Evolutionary conservation across 2,329 filamentous ascomycete genomes (phyloP).

Genomic region (Epicoccum nigrum): DNA sequence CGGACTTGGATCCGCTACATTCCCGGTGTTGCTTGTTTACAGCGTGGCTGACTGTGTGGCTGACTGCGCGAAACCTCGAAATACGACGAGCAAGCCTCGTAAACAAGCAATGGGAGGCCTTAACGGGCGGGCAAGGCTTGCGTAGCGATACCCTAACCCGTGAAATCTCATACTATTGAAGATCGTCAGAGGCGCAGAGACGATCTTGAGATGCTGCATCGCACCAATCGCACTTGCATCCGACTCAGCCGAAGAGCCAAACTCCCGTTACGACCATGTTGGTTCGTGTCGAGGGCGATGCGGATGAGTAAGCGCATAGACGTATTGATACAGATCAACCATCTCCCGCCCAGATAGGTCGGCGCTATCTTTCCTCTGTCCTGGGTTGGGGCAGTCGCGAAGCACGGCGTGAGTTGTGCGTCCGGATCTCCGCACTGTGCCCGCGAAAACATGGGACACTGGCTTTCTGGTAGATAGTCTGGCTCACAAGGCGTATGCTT

Average conservation of each 20-base stretch:
- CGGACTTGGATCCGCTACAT: conserved; percentile 2
- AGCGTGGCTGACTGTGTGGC: conserved; percentile 6
- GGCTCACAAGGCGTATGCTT: conserved; percentile 11
- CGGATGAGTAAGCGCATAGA: conserved; percentile 1
- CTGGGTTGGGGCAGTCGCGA: conserved; percentile 12
- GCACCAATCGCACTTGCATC: conserved; percentile 1
- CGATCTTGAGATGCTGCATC: conserved; percentile 4
- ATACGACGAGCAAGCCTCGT: background rate
- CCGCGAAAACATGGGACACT: conserved; percentile 23
- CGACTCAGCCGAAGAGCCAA: conserved; percentile 1
- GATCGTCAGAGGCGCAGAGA: conserved; percentile 8
- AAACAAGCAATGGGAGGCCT: conserved; percentile 10
- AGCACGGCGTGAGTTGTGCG: conserved; percentile 10
- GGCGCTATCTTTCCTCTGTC: conserved; percentile 4
- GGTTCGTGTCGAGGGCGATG: background rate
- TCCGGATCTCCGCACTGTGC: conserved; percentile 33
- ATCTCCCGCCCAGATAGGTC: conserved; percentile 5
- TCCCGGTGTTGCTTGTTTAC: background rate
- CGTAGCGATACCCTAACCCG: background rate
- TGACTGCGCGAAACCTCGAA: background rate
- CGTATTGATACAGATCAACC: conserved; percentile 7
- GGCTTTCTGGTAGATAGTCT: conserved; percentile 13
- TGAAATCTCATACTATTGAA: conserved; percentile 14
- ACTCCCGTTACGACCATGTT: conserved; percentile 1
- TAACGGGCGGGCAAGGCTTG: conserved; percentile 13